These are phyloP conservation scores for Ophiocordyceps robertsii DNA, from an alignment of 2,329 filamentous ascomycete genomes.

Conservation along the genomic window DNA sequence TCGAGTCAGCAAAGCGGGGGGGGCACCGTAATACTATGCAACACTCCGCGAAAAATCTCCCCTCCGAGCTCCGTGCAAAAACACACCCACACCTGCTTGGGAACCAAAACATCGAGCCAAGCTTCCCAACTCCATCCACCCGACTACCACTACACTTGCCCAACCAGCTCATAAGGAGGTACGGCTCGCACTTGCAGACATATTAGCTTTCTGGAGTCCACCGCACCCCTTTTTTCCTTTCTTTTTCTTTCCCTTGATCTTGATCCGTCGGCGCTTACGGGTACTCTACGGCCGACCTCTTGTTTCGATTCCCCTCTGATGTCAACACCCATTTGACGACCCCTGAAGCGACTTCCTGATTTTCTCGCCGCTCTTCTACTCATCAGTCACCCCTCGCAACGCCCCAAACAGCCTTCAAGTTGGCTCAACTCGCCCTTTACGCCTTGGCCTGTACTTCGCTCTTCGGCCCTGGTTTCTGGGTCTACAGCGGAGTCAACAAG, in stretches of 20 bases:
- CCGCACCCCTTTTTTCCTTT: background rate
- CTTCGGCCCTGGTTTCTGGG: conserved; percentile 83
- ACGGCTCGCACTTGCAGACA: too few relatives aligned
- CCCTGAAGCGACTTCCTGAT: background rate
- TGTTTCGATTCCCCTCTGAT: too few relatives aligned
- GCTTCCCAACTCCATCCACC: background rate
- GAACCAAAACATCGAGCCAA: background rate
- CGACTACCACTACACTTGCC: too few relatives aligned
- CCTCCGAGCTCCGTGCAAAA: background rate
- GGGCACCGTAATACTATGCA: too few relatives aligned
- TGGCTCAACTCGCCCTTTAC: conserved; percentile 70
- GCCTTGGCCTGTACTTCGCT: conserved; percentile 70
- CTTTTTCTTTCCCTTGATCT: background rate
- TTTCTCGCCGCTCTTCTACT: background rate
- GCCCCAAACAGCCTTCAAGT: conserved; percentile 59
- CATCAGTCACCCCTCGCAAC: conserved; percentile 3
- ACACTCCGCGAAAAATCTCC: background rate
- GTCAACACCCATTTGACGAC: too few relatives aligned
- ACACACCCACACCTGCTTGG: background rate
- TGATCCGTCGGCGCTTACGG: too few relatives aligned
- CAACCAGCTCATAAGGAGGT: too few relatives aligned
- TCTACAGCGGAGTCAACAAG: conserved; percentile 92
- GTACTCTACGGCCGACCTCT: too few relatives aligned
- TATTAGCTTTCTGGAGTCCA: too few relatives aligned
- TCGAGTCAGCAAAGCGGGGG: too few relatives aligned